Base-by-base conservation (phyloP, 495 filamentous ascomycete species). In the Rostrohypoxylon terebratum region DNA sequence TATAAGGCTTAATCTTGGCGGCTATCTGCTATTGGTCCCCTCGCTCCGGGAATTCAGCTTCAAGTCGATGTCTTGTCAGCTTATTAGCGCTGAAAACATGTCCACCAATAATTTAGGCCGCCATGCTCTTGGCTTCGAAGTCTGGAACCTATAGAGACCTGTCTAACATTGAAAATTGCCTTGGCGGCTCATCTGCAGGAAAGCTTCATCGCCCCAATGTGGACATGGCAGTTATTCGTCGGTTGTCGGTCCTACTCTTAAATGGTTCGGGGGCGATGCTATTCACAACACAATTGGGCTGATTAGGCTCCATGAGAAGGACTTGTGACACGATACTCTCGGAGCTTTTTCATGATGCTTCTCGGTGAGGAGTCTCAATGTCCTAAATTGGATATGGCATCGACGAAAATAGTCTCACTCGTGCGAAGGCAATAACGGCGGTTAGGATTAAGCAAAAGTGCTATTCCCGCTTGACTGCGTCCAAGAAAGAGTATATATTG, bases 1-100 rank as follows among this genome's bases (percentile, higher is more conserved):
- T 45, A 45, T 45, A 16, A 45, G 42, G n/a, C 42, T 45, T 45
- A 45, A 45, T 45, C n/a, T 45, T 45, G 16, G 42, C 42, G 4
- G 14, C 42, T 4, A 20, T 7, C 8, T 45, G n/a, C 4, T 45
- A 45, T 45, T 45, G 42, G 42, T 20, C n/a, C 6, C 42, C 16
- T 45, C 42, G 42, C 13, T 45, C 38, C 10, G 38, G 38, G 38
- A 11, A 42, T 42, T 42, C 42, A 45, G 42, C 42, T 45, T 45
- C 13, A 16, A 20, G 0, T 20, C n/a, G 18, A 20, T 45, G 42
- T 45, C 8, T 20, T 20, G 47, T 50, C 47, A 50, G 47, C 47
- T 50, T 50, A 50, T 20, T 11, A 23, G 47, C 20, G 47, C 47
- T 50, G 47, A 23, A 23, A 50, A 11, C 4, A 7, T 20, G 4